Evolutionary conservation across 1,139 yeast species (phyloP).

Genomic region (Yamadazyma oceani): DNA sequence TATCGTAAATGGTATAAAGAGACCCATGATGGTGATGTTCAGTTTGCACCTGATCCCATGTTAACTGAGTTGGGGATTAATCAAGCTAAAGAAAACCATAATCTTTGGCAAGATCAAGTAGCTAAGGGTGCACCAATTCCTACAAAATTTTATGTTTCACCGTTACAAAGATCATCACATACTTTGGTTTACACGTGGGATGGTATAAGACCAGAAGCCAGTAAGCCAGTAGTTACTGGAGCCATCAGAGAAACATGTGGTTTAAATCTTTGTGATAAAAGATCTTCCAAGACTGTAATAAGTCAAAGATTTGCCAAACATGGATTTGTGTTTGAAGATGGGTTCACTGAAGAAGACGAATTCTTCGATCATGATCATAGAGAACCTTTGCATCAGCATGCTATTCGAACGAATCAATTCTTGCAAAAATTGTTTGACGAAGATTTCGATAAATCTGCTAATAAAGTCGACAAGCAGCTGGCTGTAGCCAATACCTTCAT

Average conservation of each 20-base stretch:
- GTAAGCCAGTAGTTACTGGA: slow-evolving; percentile 51
- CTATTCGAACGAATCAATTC: slow-evolving; percentile 45
- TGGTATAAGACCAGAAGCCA: slow-evolving; percentile 19
- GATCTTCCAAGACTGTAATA: slow-evolving; percentile 35
- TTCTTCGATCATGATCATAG: slow-evolving; percentile 35
- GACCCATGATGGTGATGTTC: slow-evolving; percentile 53
- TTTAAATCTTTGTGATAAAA: slow-evolving; percentile 62
- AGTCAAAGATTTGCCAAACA: slow-evolving; percentile 16
- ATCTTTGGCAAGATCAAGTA: slow-evolving; percentile 48
- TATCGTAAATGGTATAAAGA: slow-evolving; percentile 55
- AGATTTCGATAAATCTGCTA: slow-evolving; percentile 19
- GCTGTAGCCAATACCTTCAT: slow-evolving; percentile 33
- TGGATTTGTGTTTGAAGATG: slow-evolving; percentile 40
- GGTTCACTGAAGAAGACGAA: slow-evolving; percentile 49
- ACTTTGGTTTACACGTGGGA: slow-evolving; percentile 64
- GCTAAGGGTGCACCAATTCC: slow-evolving; percentile 57
- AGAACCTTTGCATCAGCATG: slow-evolving; percentile 49
- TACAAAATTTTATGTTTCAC: slow-evolving; percentile 56
- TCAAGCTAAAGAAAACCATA: slow-evolving; percentile 47
- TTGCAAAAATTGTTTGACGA: slow-evolving; percentile 47
- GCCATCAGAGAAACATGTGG: slow-evolving; percentile 70
- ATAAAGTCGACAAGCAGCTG: slow-evolving; percentile 21
- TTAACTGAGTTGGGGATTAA: slow-evolving; percentile 58
- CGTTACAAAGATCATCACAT: slow-evolving; percentile 63
- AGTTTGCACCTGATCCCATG: slow-evolving; percentile 69